These are phyloP conservation scores for Luvunga scandens DNA, from an alignment of 345 rosid species.

Conservation along the genomic window DNA sequence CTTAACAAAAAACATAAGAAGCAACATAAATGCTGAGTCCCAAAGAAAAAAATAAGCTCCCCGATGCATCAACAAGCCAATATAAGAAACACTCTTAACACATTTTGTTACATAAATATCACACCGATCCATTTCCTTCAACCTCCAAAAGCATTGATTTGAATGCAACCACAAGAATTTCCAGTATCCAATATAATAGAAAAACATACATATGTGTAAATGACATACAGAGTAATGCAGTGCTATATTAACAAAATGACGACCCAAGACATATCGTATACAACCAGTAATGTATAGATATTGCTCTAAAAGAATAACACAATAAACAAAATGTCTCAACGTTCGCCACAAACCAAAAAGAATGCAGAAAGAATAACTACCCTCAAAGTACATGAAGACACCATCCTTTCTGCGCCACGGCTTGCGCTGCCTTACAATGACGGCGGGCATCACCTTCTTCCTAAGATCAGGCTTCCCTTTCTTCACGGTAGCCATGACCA, in stretches of 20 bases:
- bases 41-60: too few species aligned
- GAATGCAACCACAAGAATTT: neutral
- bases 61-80: neutral
- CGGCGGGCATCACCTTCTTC: conserved; percentile 96
- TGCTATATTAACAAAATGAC: neutral
- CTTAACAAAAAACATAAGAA: neutral
- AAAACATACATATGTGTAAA: neutral
- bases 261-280: neutral
- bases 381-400: conserved; percentile 93
- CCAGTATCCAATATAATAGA: neutral
- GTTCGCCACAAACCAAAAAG: neutral
- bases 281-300: neutral
- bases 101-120: neutral
- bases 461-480: conserved; percentile 93
- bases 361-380: conserved; percentile 16
- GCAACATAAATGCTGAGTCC: neutral
- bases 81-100: neutral
- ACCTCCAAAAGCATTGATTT: neutral
- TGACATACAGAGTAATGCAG: neutral
- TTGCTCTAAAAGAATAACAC: neutral
- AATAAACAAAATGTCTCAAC: neutral
- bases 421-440: conserved; percentile 91
- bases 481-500: conserved; percentile 98
- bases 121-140: neutral
- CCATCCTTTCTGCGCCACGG: conserved; percentile 99